Base-by-base conservation (phyloP, 1,284 basidiomycete genomes). In the Coniferiporia weirii region DNA sequence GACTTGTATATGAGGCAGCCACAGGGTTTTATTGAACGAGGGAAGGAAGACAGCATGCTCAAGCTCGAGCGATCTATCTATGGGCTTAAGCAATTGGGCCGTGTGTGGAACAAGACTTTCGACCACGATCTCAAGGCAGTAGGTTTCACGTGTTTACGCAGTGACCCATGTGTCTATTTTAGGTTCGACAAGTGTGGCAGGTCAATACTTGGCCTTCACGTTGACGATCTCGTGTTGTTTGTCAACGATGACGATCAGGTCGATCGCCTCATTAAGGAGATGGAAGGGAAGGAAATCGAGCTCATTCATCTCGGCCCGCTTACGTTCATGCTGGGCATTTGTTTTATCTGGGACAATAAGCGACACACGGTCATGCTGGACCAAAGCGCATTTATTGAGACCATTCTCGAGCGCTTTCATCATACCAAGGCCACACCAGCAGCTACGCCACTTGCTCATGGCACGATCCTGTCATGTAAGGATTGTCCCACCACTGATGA, bases 1-100 rank as follows among this genome's bases (percentile, higher is more conserved):
- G 67, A 73, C 12, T 68, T 78, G 7, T 76, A 73, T 50, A 76
- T 78, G 74, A n/a, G 54, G 0, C 72, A 75, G 44, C 73, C 70
- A 0, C 55, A 68, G 0, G 71, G 69, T 0, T 76, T 63, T 48
- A 51, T 4, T 50, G 69, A 1, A 66, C 74, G 20, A 62, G 64
- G 0, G 65, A 63, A 0, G 49, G 45, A 0, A 17, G 22, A 54
- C 32, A 12, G 40, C 0, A 43, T 69, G 20, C 69, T 67, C 8
- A 17, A 27, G 3, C 35, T 72, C 4, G 56, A 63, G 0, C 65
- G 66, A 34, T 63, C n/a, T 0, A 2, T 72, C 0, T 72, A 72
- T 19, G 62, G 71, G 6, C 53, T 72, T 0, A 69, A 68, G 27
- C 71, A 72, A 22, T 65, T 68, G 0, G 63, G 66, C 0, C 56